A percentile compares a stretch with the other conserved stretches of the same genome.
Evolutionary conservation across 371 early-diverging fungal species (phyloP).

Genomic region (Lichtheimia corymbifera): DNA sequence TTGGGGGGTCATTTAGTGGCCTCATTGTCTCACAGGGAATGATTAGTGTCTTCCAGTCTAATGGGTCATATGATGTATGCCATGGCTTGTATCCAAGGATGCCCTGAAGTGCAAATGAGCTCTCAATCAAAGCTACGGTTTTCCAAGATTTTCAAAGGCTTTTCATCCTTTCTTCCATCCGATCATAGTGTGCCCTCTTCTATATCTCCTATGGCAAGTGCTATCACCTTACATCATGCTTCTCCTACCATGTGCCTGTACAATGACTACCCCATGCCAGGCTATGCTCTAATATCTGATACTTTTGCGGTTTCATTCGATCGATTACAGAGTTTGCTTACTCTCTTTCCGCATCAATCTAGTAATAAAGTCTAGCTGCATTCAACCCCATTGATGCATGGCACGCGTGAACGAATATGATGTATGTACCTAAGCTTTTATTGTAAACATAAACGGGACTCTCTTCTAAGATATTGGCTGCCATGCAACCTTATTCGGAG

Average conservation of each 20-base stretch:
- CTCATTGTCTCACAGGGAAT: too few relatives aligned
- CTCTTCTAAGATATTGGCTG: too few relatives aligned
- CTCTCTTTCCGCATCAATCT: too few relatives aligned
- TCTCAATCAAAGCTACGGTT: background rate
- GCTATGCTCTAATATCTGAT: constrained; percentile 9
- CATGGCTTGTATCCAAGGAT: background rate
- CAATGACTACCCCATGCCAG: constrained; percentile 9
- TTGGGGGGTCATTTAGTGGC: background rate
- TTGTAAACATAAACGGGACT: too few relatives aligned
- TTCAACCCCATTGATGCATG: too few relatives aligned
- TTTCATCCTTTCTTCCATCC: background rate
- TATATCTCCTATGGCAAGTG: constrained; percentile 2
- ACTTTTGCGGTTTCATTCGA: background rate
- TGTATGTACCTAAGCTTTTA: too few relatives aligned
- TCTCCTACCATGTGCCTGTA: constrained; percentile 1
- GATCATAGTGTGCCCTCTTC: constrained; percentile 7
- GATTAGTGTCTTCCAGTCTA: background rate
- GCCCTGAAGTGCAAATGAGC: background rate
- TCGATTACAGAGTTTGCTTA: too few relatives aligned
- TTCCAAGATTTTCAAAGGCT: background rate
- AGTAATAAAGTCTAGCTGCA: too few relatives aligned
- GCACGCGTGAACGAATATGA: too few relatives aligned
- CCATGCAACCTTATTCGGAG: too few relatives aligned
- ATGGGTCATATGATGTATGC: constrained; percentile 7
- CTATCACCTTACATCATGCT: background rate